Percentiles rank a stretch among this genome's conserved stretches.
These are phyloP conservation scores for Aspergillus costaricaensis DNA, from an alignment of 2,329 filamentous ascomycete species.

Conservation along the genomic window DNA sequence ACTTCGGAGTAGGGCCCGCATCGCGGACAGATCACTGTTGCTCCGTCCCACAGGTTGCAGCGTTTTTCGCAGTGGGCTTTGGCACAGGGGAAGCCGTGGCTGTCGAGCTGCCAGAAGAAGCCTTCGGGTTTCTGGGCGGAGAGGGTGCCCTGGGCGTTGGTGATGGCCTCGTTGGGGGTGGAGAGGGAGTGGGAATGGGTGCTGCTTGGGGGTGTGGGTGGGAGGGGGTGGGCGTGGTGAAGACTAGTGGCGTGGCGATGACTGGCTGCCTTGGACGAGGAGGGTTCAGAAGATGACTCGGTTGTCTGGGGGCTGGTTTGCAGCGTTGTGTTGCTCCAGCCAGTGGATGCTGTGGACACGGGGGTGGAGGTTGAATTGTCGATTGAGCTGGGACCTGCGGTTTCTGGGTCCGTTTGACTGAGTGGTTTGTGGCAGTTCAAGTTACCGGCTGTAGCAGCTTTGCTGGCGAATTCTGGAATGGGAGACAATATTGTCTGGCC, in stretches of 20 bases:
- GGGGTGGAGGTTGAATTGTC: conserved; percentile 3
- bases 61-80: conserved; percentile 28
- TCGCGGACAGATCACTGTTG: conserved; percentile 39
- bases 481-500: neutral
- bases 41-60: conserved; percentile 35
- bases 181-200: conserved; percentile 5
- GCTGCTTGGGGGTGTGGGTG: neutral
- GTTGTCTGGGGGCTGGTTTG: conserved; percentile 15
- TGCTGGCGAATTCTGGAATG: neutral
- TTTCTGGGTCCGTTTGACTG: neutral
- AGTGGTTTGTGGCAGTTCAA: neutral
- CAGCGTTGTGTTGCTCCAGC: conserved; percentile 4
- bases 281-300: conserved; percentile 5
- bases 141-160: neutral
- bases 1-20: conserved; percentile 43
- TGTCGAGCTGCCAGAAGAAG: conserved; percentile 48
- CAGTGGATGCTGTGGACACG: conserved; percentile 15
- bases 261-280: neutral
- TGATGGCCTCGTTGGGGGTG: neutral
- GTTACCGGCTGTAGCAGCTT: neutral
- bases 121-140: conserved; percentile 18
- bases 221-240: neutral
- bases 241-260: neutral
- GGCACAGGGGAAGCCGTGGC: conserved; percentile 50
- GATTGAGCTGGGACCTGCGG: neutral